These are phyloP conservation scores for Berberis vulgaris DNA, from an alignment of 164 flowering plant genomes.

Conservation along the genomic window DNA sequence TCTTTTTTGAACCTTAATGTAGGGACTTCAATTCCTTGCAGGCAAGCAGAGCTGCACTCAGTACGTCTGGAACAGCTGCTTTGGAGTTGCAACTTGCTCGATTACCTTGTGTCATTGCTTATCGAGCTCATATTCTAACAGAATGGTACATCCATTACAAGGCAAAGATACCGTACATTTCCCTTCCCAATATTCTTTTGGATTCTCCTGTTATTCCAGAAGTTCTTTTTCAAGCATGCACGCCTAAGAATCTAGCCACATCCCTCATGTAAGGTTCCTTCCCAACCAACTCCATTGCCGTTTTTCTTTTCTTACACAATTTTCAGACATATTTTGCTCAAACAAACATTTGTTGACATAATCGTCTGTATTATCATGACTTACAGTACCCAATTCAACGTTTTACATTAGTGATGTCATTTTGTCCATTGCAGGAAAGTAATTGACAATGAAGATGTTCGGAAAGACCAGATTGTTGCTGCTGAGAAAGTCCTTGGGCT, in stretches of 20 bases:
- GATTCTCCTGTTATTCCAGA: conserved; percentile 78
- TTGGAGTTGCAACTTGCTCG: conserved; percentile 88
- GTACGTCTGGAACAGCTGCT: conserved; percentile 90
- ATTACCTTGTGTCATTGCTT: conserved; percentile 80
- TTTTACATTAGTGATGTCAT: no score
- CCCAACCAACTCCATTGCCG: not conserved
- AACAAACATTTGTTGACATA: not conserved
- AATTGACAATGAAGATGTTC: conserved; percentile 29
- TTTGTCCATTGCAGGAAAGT: conserved; percentile 41
- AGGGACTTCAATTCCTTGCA: conserved; percentile 24
- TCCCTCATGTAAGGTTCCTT: conserved; percentile 38
- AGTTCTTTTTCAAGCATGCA: conserved; percentile 69
- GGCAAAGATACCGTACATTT: conserved; percentile 69
- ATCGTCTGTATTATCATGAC: not conserved
- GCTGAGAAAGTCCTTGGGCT: conserved; percentile 47
- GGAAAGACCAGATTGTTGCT: conserved; percentile 45
- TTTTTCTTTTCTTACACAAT: not conserved
- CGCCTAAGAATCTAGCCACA: conserved; percentile 46
- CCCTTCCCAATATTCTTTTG: conserved; percentile 86
- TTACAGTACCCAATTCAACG: not conserved
- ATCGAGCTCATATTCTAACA: conserved; percentile 80
- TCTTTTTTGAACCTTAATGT: not conserved
- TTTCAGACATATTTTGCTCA: not conserved
- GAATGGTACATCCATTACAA: conserved; percentile 66
- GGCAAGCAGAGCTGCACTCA: conserved; percentile 83